phyloP scores from a whole-genome alignment of 768 basidiomycete species.

The Suillus decipiens region DNA sequence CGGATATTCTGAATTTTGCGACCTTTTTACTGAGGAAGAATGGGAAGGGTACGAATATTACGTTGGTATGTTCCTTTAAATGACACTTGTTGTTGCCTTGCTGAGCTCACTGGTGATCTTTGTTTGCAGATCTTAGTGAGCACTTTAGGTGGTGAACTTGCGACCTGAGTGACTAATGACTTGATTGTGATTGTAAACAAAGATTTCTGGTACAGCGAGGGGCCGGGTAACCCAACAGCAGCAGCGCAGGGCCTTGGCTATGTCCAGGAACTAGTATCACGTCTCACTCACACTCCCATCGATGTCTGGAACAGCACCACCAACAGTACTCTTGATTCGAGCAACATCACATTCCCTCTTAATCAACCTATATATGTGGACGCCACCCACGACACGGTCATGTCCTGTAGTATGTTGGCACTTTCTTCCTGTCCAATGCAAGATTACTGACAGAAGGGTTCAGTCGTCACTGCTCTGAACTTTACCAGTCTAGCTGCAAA shows the following conservation, averaged over 20 bases:
- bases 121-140: conserved; percentile 8
- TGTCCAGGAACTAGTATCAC: conserved; percentile 45
- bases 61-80: conserved; percentile 23
- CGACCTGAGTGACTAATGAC: not conserved
- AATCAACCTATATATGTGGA: conserved; percentile 45
- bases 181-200: not conserved
- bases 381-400: conserved; percentile 46
- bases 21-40: conserved; percentile 51
- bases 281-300: conserved; percentile 40
- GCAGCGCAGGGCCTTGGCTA: conserved; percentile 42
- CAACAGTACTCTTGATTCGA: conserved; percentile 48
- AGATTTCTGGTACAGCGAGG: conserved; percentile 37
- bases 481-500: conserved; percentile 40
- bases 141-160: conserved; percentile 18
- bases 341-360: conserved; percentile 36
- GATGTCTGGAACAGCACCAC: conserved; percentile 44
- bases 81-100: no score
- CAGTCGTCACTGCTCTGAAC: conserved; percentile 47
- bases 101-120: not conserved
- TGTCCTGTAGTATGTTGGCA: conserved; percentile 36
- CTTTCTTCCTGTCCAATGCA: no score
- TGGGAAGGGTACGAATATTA: conserved; percentile 53
- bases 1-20: conserved; percentile 50
- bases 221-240: conserved; percentile 45
- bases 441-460: not conserved